Conservation (phyloP, 2,329 filamentous ascomycete species). For the Colletotrichum sp. region DNA sequence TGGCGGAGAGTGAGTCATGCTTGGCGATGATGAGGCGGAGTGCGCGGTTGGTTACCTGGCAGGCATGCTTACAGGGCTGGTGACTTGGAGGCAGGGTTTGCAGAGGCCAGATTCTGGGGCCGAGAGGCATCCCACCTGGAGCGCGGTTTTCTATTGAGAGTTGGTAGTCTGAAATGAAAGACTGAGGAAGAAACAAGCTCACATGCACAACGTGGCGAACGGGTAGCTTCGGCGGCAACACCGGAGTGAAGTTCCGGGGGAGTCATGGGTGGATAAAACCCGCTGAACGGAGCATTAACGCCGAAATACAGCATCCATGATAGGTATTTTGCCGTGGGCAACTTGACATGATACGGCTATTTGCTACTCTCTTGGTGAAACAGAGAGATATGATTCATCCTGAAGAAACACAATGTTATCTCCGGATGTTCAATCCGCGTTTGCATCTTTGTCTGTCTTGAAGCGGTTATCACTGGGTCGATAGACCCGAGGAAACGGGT, state of each 20-base stretch:
- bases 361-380: neutral
- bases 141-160: neutral
- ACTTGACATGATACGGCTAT: too few species aligned
- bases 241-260: neutral
- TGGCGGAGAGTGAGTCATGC: slow-evolving; percentile 9
- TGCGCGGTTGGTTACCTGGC: slow-evolving; percentile 5
- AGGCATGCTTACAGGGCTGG: neutral
- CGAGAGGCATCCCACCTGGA: neutral
- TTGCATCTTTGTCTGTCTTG: neutral
- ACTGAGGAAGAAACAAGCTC: neutral
- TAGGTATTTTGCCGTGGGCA: too few species aligned
- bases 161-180: neutral
- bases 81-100: neutral
- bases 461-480: neutral
- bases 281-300: neutral
- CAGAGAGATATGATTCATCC: neutral
- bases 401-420: neutral
- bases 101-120: neutral
- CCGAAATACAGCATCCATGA: neutral
- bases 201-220: neutral
- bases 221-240: neutral
- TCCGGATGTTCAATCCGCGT: neutral
- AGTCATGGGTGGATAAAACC: neutral
- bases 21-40: slow-evolving; percentile 11
- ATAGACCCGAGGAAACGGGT: neutral